A percentile compares a stretch with the other conserved stretches of the same genome.
These are phyloP conservation scores for Phialocephala subalpina DNA, from an alignment of 2,329 filamentous ascomycete genomes.

Conservation along the genomic window DNA sequence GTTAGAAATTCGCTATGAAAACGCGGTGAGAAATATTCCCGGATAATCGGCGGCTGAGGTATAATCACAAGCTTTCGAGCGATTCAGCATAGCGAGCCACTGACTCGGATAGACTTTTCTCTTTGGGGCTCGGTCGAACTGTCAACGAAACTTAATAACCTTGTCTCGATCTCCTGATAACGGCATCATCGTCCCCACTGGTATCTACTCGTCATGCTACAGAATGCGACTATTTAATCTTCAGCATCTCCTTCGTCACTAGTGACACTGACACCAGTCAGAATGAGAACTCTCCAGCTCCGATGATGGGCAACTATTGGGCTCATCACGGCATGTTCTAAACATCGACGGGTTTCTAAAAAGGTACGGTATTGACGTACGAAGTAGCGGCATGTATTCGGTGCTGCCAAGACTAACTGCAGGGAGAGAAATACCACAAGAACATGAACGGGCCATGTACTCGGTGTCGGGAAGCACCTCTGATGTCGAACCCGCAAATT, in stretches of 20 bases:
- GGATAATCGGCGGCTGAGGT: not conserved
- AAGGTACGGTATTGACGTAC: not conserved
- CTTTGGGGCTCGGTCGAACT: not conserved
- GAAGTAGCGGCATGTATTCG: conserved; percentile 6
- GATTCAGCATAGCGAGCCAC: not conserved
- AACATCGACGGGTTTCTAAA: not conserved
- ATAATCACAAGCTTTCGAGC: not conserved
- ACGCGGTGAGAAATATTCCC: not conserved
- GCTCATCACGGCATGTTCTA: not conserved
- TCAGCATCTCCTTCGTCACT: not conserved
- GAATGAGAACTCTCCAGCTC: not conserved
- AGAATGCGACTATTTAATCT: not conserved
- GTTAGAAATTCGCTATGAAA: not conserved
- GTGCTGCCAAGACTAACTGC: not conserved
- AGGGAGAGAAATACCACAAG: too few species aligned
- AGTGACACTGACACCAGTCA: not conserved
- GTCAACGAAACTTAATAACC: not conserved
- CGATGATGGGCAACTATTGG: not conserved
- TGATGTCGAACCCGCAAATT: too few species aligned
- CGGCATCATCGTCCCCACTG: not conserved
- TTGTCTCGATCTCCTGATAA: too few species aligned
- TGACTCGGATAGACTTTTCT: not conserved
- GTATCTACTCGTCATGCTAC: not conserved
- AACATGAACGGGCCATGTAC: too few species aligned
- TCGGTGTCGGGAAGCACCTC: too few species aligned